Percentiles rank a stretch among this genome's conserved stretches.
phyloP scores from a whole-genome alignment of 108 stramenopile genomes.

The Epipyxis sp. region DNA sequence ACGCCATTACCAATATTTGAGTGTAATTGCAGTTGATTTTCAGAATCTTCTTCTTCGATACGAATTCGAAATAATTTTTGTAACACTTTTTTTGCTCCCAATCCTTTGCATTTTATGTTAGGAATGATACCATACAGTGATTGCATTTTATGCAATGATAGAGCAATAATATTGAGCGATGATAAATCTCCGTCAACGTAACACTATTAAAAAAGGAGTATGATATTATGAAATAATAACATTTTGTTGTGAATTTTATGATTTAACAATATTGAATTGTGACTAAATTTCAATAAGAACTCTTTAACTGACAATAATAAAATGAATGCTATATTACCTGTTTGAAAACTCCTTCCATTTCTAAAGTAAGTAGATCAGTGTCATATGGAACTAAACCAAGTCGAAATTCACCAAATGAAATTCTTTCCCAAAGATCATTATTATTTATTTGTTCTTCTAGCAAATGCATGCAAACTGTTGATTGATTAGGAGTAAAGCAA shows the following conservation, averaged over 20 bases:
- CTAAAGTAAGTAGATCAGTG: conserved; percentile 48
- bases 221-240: neutral
- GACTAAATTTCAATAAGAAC: too few species aligned
- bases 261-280: neutral
- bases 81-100: conserved; percentile 37
- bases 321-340: neutral
- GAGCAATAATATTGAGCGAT: conserved; percentile 33
- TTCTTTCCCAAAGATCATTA: conserved; percentile 34
- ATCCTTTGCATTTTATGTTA: conserved; percentile 50
- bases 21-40: neutral
- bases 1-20: too few species aligned
- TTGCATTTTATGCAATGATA: conserved; percentile 45
- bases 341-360: conserved; percentile 32
- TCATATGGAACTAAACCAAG: conserved; percentile 57
- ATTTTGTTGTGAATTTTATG: neutral
- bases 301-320: neutral
- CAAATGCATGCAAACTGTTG: conserved; percentile 54
- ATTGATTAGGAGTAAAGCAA: conserved; percentile 54
- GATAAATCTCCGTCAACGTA: conserved; percentile 47
- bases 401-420: conserved; percentile 44
- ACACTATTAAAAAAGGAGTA: neutral
- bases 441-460: conserved; percentile 34
- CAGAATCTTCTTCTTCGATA: conserved; percentile 28
- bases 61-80: conserved; percentile 42
- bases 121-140: conserved; percentile 47